Evolutionary conservation across 2,329 filamentous ascomycete genomes (phyloP).

Genomic region (Epichloe elymi): DNA sequence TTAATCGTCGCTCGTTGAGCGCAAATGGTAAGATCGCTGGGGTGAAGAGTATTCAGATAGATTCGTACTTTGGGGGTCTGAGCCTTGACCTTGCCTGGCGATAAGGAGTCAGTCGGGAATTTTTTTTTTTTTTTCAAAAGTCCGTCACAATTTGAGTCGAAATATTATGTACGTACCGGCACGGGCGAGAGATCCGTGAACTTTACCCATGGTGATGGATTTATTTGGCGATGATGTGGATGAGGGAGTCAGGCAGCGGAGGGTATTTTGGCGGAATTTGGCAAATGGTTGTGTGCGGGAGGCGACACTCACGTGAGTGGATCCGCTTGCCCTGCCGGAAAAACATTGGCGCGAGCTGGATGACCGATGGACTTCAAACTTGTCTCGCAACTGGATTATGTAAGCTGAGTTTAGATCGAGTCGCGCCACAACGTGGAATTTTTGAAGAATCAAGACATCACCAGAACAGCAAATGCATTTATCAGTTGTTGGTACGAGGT

Average conservation of each 20-base stretch:
- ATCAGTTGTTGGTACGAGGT: no score
- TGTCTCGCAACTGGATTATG: not conserved
- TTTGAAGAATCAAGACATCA: not conserved
- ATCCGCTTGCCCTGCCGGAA: constrained; percentile 21
- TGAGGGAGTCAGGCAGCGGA: constrained; percentile 17
- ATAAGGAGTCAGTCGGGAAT: not conserved
- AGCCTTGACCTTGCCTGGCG: constrained; percentile 87
- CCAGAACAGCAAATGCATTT: no score
- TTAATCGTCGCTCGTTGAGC: constrained; percentile 14
- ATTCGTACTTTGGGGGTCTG: constrained; percentile 74
- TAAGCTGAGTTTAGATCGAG: not conserved
- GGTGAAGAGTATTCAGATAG: constrained; percentile 8
- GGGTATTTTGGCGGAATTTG: constrained; percentile 24
- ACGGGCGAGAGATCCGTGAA: constrained; percentile 89
- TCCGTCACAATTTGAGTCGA: no score
- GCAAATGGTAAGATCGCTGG: not conserved
- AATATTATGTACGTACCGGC: constrained; percentile 33
- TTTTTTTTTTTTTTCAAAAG: not conserved
- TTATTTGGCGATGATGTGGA: constrained; percentile 23
- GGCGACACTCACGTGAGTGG: constrained; percentile 24
- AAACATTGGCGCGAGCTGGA: constrained; percentile 9
- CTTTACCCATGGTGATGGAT: constrained; percentile 67
- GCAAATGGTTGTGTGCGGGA: constrained; percentile 25
- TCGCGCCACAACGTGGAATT: not conserved
- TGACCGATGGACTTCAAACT: not conserved